phyloP scores from a whole-genome alignment of 1,284 basidiomycete species.

The Tetrapyrgos nigripes region DNA sequence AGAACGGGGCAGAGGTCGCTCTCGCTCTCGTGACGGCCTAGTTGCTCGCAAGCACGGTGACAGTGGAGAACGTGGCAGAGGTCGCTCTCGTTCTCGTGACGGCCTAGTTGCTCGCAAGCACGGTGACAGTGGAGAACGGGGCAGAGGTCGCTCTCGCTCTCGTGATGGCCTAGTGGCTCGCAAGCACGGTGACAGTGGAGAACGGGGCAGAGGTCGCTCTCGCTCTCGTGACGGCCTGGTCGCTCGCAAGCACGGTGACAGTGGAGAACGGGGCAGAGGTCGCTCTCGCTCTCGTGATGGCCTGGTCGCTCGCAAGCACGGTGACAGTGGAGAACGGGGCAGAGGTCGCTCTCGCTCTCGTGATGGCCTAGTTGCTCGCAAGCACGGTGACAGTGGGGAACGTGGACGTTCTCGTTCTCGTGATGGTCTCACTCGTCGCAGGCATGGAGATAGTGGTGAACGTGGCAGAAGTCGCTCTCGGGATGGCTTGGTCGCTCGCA shows the following conservation, averaged over 20 bases:
- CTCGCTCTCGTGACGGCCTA: constrained; percentile 1
- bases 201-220: constrained; percentile 10
- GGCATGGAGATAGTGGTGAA: constrained; percentile 23
- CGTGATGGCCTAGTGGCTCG: constrained; percentile 27
- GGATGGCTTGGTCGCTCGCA: constrained; percentile 26
- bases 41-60: constrained; percentile 29
- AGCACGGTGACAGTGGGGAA: constrained; percentile 14
- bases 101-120: constrained; percentile 21
- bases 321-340: constrained; percentile 12
- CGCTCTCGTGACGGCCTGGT: constrained; percentile 21
- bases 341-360: constrained; percentile 10
- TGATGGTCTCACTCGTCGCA: constrained; percentile 19
- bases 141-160: constrained; percentile 7
- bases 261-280: constrained; percentile 15
- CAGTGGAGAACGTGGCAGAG: constrained; percentile 14
- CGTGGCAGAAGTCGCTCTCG: too few species aligned
- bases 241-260: constrained; percentile 28
- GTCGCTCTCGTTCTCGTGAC: constrained; percentile 7
- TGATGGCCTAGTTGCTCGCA: constrained; percentile 9
- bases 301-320: neutral
- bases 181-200: constrained; percentile 26
- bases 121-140: constrained; percentile 20
- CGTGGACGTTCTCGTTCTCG: constrained; percentile 3
- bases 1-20: constrained; percentile 15
- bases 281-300: constrained; percentile 4